A percentile compares a stretch with the other conserved stretches of the same genome.
Evolutionary conservation across 2,329 filamentous ascomycete genomes (phyloP).

Genomic region (Aspergillus japonicus): DNA sequence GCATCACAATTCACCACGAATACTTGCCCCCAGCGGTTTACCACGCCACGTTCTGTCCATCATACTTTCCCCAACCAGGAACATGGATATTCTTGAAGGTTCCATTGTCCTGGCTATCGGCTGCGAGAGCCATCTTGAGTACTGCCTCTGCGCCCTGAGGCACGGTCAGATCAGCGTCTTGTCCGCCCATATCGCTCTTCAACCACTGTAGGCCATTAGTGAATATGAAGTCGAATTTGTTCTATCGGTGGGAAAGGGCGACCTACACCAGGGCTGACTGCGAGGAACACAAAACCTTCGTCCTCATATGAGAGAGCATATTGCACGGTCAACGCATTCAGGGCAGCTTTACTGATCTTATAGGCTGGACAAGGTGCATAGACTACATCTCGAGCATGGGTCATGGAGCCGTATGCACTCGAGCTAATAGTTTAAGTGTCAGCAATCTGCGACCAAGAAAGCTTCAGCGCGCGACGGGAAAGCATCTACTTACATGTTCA

Average conservation of each 20-base stretch:
- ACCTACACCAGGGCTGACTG: conserved; percentile 45
- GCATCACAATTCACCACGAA: too few relatives aligned
- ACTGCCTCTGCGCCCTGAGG: conserved; percentile 6
- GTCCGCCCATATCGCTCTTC: conserved; percentile 11
- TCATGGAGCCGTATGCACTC: conserved; percentile 7
- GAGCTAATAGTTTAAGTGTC: too few relatives aligned
- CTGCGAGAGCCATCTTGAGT: neutral
- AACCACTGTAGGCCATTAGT: too few relatives aligned
- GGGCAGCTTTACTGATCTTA: conserved; percentile 50
- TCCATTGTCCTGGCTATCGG: neutral
- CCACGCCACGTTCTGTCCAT: conserved; percentile 4
- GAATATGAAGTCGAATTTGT: too few relatives aligned
- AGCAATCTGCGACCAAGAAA: too few relatives aligned
- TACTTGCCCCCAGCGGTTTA: too few relatives aligned
- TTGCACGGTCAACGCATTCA: conserved; percentile 50
- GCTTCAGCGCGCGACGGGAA: too few relatives aligned
- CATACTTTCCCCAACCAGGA: conserved; percentile 8
- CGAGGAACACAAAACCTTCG: conserved; percentile 46
- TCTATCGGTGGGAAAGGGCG: too few relatives aligned
- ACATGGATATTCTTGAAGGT: conserved; percentile 8
- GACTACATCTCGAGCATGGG: neutral
- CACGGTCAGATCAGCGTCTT: conserved; percentile 10
- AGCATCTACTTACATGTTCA: conserved; percentile 10
- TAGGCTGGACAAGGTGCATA: conserved; percentile 37
- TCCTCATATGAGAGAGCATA: conserved; percentile 29